phyloP scores from a whole-genome alignment of 345 rosid species.

The Zanthoxylum bungeanum region DNA sequence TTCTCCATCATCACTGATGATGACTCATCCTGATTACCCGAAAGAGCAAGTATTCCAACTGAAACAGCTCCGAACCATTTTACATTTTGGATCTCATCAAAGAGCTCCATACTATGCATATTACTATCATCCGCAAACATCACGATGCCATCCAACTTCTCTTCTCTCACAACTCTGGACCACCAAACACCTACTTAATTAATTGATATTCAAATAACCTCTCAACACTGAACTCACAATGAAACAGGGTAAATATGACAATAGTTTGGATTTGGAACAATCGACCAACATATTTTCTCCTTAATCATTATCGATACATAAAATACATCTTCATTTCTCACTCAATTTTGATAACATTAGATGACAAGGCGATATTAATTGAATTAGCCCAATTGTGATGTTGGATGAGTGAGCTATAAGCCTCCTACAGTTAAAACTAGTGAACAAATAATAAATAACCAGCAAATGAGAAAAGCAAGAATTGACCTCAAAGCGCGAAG shows the following conservation, averaged over 20 bases:
- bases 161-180: constrained; percentile 67
- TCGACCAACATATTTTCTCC: neutral
- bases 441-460: neutral
- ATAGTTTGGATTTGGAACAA: too few relatives aligned
- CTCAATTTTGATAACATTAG: neutral
- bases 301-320: neutral
- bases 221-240: neutral
- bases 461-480: neutral
- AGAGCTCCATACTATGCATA: constrained; percentile 96
- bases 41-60: constrained; percentile 73
- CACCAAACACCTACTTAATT: constrained; percentile 25
- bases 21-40: constrained; percentile 49
- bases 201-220: constrained; percentile 12
- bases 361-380: neutral
- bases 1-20: constrained; percentile 23
- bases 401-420: neutral
- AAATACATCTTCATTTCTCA: neutral
- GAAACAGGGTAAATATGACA: neutral
- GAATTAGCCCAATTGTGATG: neutral
- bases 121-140: constrained; percentile 97
- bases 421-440: neutral
- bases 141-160: constrained; percentile 93
- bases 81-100: constrained; percentile 88
- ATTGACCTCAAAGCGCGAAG: constrained; percentile 71
- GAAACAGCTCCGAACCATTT: constrained; percentile 91